phyloP scores from a whole-genome alignment of 371 early-diverging fungal genomes.

The Rhizopus delemar region DNA sequence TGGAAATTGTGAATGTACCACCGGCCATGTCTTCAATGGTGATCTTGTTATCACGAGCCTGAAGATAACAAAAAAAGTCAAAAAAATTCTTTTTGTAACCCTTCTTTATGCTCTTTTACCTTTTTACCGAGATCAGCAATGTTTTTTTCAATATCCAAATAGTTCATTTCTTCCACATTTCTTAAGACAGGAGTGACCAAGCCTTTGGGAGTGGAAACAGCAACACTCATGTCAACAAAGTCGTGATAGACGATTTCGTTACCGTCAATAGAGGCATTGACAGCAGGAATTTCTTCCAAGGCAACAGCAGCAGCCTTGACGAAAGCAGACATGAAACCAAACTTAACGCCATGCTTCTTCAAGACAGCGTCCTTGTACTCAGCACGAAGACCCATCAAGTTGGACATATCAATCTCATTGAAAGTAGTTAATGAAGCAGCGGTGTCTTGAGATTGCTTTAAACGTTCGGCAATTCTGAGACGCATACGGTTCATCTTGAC shows the following conservation, averaged over 20 bases:
- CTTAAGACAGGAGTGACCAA: slow-evolving; percentile 96
- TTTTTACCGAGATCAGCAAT: slow-evolving; percentile 87
- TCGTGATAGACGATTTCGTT: slow-evolving; percentile 89
- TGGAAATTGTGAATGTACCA: slow-evolving; percentile 98
- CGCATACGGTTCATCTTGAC: slow-evolving; percentile 99
- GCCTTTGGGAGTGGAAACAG: slow-evolving; percentile 98
- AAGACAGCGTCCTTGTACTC: slow-evolving; percentile 92
- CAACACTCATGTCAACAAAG: slow-evolving; percentile 94
- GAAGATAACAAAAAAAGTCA: neutral
- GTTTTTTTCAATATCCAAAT: slow-evolving; percentile 89
- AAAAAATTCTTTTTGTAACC: neutral
- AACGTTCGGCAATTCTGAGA: slow-evolving; percentile 85
- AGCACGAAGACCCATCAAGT: slow-evolving; percentile 84
- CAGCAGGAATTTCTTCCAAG: slow-evolving; percentile 85
- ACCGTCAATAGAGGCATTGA: slow-evolving; percentile 91
- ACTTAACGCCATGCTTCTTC: slow-evolving; percentile 93
- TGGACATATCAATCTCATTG: slow-evolving; percentile 97
- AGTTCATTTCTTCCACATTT: slow-evolving; percentile 83
- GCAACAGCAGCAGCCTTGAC: slow-evolving; percentile 88
- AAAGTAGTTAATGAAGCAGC: slow-evolving; percentile 97
- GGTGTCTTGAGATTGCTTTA: slow-evolving; percentile 96
- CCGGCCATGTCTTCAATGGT: slow-evolving; percentile 96
- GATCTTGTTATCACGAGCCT: slow-evolving; percentile 94
- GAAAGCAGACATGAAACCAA: slow-evolving; percentile 98
- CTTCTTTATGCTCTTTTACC: slow-evolving; percentile 38